These are phyloP conservation scores for Grigorovia transvaalensis DNA, from an alignment of 805 yeast species.

Conservation along the genomic window DNA sequence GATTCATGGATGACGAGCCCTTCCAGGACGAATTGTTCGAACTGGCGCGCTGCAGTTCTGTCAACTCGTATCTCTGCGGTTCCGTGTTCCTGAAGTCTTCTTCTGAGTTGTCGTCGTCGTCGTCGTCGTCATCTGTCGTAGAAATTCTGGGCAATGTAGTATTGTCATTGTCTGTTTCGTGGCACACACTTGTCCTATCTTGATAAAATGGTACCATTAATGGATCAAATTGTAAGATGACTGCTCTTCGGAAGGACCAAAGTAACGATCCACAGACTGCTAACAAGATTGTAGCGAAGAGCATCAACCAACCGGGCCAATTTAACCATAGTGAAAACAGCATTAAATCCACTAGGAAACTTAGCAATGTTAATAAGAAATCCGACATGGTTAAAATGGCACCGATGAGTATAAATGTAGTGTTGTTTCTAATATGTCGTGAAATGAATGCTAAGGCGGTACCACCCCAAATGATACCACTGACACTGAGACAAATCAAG, in stretches of 20 bases:
- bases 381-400: constrained; percentile 55
- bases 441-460: constrained; percentile 33
- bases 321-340: constrained; percentile 64
- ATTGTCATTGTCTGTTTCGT: not conserved
- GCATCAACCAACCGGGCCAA: constrained; percentile 80
- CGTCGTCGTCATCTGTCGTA: not conserved
- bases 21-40: not conserved
- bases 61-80: not conserved
- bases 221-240: not conserved
- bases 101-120: not conserved
- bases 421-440: constrained; percentile 14
- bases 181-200: not conserved
- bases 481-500: constrained; percentile 50
- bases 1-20: not conserved
- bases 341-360: constrained; percentile 73
- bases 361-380: constrained; percentile 57
- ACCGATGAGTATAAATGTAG: constrained; percentile 30
- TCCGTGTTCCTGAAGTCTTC: not conserved
- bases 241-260: constrained; percentile 64
- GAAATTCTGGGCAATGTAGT: not conserved
- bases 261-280: constrained; percentile 55
- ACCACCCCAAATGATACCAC: constrained; percentile 36
- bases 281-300: constrained; percentile 55
- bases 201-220: not conserved
- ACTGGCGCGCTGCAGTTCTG: not conserved